phyloP scores from a whole-genome alignment of 2,329 filamentous ascomycete genomes.

The Pestalotiopsis sp. region DNA sequence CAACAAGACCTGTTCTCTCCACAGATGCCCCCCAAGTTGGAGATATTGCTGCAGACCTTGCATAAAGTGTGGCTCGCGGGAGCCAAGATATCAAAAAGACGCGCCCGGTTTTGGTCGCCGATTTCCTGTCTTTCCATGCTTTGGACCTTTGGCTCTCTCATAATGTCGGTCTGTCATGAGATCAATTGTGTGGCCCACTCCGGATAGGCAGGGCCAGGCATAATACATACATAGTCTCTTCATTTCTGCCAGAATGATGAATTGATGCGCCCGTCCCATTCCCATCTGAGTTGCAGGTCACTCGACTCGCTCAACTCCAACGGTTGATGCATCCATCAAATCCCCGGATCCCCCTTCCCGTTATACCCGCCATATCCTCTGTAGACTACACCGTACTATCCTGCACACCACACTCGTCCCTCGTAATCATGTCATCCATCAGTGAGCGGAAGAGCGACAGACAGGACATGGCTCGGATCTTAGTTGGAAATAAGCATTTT shows the following conservation, averaged over 20 bases:
- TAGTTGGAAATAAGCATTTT: not conserved
- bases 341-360: no score
- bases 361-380: no score
- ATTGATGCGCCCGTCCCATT: not conserved
- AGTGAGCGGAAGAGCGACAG: not conserved
- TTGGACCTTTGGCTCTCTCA: not conserved
- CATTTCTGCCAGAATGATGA: not conserved
- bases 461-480: not conserved
- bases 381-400: no score
- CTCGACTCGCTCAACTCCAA: no score
- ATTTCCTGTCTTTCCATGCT: not conserved
- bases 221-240: not conserved
- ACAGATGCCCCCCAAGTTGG: not conserved
- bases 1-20: not conserved
- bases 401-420: no score
- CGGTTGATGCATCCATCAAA: no score
- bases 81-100: constrained; percentile 4
- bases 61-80: not conserved
- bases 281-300: no score
- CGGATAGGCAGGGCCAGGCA: not conserved
- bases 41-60: constrained; percentile 4
- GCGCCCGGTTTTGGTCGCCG: not conserved
- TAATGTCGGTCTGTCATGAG: not conserved
- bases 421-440: no score
- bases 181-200: not conserved